Evolutionary conservation across 208 protist species (phyloP), one percentile per base, ranked within the genome.

Genomic region (Wallacemonas sp.): DNA sequence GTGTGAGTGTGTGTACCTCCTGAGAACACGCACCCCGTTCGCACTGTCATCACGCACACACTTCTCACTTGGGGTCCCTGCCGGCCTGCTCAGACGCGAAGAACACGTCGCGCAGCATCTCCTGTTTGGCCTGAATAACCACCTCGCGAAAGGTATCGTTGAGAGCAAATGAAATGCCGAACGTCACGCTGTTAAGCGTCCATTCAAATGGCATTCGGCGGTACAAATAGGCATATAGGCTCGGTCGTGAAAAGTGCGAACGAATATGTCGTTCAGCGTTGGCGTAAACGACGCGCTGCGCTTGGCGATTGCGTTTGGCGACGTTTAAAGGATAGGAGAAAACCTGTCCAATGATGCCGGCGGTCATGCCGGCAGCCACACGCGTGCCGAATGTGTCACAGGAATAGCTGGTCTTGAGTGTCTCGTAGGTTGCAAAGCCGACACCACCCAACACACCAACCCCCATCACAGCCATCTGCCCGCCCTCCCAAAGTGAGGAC

Each of bases 391-490:
- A 91, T 4, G 71, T 89, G 39, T 89, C 68, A 58, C 83, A 89
- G 4, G 82, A 46, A 36, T 82, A 83, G 2, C 44, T 58, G 32
- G 88, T 72, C 71, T 94, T 96, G 24, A 97, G 68, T 39, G 82
- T 81, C 41, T 97, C 93, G 71, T 95, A 97, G 9, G 78, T 85
- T 21, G 92, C 83, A 62, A 98, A 98, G 3, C 84, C 88, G 45
- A 95, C 81, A 36, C 93, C 95, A 21, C 87, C 91, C 27, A 97
- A 81, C 15, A 86, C 74, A 6, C 88, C 72, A 3, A 98, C 90
- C 59, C 96, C 92, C 59, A 94, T 66, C 61, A 97, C 70, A 4
- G 96, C 91, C n/a, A 96, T 64, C 32, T 79, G 74, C 58, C 93
- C 81, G 22, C 94, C 94, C 36, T 89, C 78, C 74, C 81, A 92